Evolutionary conservation across 1,284 basidiomycete species (phyloP), one percentile per base, ranked within the genome.

Genomic region (Laetiporus sulphureus): DNA sequence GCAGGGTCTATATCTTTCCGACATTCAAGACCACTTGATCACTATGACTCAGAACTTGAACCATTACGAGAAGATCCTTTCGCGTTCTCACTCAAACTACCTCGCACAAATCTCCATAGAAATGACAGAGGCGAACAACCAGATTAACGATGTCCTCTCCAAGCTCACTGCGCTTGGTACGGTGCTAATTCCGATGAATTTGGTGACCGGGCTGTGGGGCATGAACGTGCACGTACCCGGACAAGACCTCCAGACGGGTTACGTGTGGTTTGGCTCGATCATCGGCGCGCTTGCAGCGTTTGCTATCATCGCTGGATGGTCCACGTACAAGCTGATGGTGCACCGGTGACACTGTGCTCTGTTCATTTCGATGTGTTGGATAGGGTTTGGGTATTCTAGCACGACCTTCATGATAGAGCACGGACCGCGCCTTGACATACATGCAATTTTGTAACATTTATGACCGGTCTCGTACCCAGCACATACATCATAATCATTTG

Each of bases 31-130:
- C 65, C 96, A 99, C 67, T 67, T 99, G 64, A 98, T 99, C 65
- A 99, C 96, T 22, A 99, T 99, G 93, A 99, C 95, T 2, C 95
- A 98, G 65, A 99, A 97, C 62, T 63, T 98, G 72, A 97, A 96
- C 63, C 94, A 97, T 65, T 98, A 97, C 69, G 94, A 98, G 63
- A 99, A 98, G 73, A 99, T 99, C 61, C 75, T 99, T 6, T 98
- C 94, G 2, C 83, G 95, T 22, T 98, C 95, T 32, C 95, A 99
- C 66, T 97, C 93, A n/a, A 99, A 99, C 63, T 99, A 97, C 67
- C 83, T 97, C 41, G 94, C 94, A 1, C 94, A 97, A 59, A 98
- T 97, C 55, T 94, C 90, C 31, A 96, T 97, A 65, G 94, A 97
- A 68, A 97, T 96, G 93, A 97, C 95, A 23, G 95, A 99, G 59